Base-by-base conservation (phyloP, 345 rosid genomes). In the Acer yangbiense region DNA sequence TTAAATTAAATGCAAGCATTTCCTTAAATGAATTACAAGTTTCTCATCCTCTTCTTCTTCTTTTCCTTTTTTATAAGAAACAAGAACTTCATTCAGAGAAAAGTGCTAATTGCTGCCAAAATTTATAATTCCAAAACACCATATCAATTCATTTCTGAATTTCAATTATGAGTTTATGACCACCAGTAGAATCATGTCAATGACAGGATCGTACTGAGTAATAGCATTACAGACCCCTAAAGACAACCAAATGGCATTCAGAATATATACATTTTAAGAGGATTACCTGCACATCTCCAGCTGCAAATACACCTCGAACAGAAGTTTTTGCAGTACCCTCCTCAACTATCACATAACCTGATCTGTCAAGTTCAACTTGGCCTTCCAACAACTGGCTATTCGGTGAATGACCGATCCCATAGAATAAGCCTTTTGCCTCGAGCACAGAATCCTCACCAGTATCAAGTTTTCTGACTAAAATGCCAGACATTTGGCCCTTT, bases 331-430 rank as follows among this genome's bases (percentile, higher is more conserved):
- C 88, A 83, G 87, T 27, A 72, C 99, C 98, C 43, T 95, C 97
- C 83, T 74, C 71, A 71, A 95, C 92, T 68, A 93, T 75, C 68
- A 95, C 89, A 43, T 95, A 95, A 67, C 99, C 97, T 3, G 94
- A 71, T 82, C 86, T 83, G 78, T 91, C 98, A 65, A 95, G 97
- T 81, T 92, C 83, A 69, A 95, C 99, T 87, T 95, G 99, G 66
- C 98, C 98, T 84, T 95, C 90, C 86, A 95, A 78, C 76, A 95
- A 80, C 78, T 90, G 93, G 81, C 94, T 95, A 76, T 92, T 95
- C 39, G 99, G 99, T 1, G 90, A 92, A 91, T 95, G 99, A 66
- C 99, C 99, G 79, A 95, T 95, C 67, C 99, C 99, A 76, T 93
- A 95, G 88, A 95, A 95, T 79, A 95, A 88, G 84, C 99, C 98